A percentile compares a stretch with the other conserved stretches of the same genome.
phyloP scores from a whole-genome alignment of 2,329 filamentous ascomycete species.

The Fusarium bulbicola region DNA sequence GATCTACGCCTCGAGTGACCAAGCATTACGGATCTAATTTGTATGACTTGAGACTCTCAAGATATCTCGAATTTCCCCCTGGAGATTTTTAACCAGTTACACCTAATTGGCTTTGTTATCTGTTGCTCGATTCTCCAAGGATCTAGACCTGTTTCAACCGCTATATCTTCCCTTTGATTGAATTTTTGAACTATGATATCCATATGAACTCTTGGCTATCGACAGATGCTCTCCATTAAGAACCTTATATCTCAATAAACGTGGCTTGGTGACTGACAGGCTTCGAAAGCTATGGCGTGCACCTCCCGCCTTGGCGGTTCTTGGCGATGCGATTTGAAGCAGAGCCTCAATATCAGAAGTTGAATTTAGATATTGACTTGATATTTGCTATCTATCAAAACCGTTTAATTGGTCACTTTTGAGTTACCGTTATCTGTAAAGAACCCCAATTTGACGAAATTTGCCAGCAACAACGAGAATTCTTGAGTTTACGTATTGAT shows the following conservation, averaged over 20 bases:
- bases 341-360: slow-evolving; percentile 7
- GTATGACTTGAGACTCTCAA: fast-evolving
- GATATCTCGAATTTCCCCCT: fast-evolving
- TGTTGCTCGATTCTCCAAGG: fast-evolving
- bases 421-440: neutral
- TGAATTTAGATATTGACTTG: neutral
- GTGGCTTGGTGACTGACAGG: neutral
- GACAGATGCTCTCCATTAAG: fast-evolving
- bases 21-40: fast-evolving
- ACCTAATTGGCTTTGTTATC: fast-evolving
- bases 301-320: slow-evolving; percentile 12
- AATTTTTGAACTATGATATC: too few relatives aligned
- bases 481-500: fast-evolving
- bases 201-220: too few relatives aligned
- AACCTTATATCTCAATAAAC: fast-evolving
- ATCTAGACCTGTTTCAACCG: fast-evolving
- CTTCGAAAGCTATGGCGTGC: neutral
- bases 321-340: neutral
- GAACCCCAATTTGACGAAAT: fast-evolving
- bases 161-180: neutral
- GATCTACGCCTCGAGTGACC: neutral
- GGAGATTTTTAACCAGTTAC: fast-evolving
- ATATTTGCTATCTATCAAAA: neutral
- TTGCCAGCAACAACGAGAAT: neutral
- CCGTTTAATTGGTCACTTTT: neutral